Evolutionary conservation across 176 grass and related monocot genomes (phyloP).

Genomic region (Avena eriantha): DNA sequence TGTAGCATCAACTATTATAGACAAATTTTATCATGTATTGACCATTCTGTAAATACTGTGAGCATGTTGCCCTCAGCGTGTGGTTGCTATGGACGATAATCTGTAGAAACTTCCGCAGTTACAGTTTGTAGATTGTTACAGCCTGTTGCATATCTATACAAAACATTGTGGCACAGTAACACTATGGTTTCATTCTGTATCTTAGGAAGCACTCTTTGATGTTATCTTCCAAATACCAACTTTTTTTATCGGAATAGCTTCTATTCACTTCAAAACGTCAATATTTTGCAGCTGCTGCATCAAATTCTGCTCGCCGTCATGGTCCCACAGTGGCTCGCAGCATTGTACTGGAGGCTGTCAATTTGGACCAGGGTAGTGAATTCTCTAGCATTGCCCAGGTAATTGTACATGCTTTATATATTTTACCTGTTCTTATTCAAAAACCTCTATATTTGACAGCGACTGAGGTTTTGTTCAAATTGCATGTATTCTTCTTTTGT

Average conservation of each 20-base stretch:
- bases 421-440: slow-evolving; percentile 13
- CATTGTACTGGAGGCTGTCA: slow-evolving; percentile 93
- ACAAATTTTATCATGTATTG: neutral
- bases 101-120: neutral
- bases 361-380: slow-evolving; percentile 76
- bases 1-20: neutral
- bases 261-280: slow-evolving; percentile 35
- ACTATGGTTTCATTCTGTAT: neutral
- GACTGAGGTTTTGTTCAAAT: slow-evolving; percentile 35
- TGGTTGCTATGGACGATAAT: slow-evolving; percentile 6
- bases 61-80: neutral
- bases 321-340: slow-evolving; percentile 59
- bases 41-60: slow-evolving; percentile 15
- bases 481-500: slow-evolving; percentile 45
- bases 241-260: slow-evolving; percentile 37
- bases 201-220: neutral
- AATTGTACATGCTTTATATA: slow-evolving; percentile 33
- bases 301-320: slow-evolving; percentile 57
- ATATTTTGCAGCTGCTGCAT: slow-evolving; percentile 51
- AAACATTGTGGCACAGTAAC: neutral
- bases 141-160: slow-evolving; percentile 17
- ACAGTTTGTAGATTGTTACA: neutral
- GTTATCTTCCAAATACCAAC: slow-evolving; percentile 22
- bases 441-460: slow-evolving; percentile 36
- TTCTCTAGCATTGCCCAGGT: slow-evolving; percentile 75